Evolutionary conservation across 768 basidiomycete species (phyloP), one percentile per base, ranked within the genome.

Genomic region (Collybia sp.): DNA sequence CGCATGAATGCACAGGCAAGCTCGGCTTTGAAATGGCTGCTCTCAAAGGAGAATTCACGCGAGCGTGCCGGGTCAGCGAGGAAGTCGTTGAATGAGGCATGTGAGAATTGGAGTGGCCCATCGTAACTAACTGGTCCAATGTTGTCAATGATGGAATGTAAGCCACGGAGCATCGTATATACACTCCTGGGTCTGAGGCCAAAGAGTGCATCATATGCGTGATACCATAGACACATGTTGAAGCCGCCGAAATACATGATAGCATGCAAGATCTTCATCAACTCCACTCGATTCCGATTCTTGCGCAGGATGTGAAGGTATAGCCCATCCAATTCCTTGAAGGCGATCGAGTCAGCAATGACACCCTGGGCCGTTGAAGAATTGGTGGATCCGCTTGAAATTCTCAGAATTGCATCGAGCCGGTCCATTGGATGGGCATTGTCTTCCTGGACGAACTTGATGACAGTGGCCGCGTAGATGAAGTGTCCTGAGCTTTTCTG

Each of bases 21-120:
- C 8, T 25, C 25, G 8, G 25, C 25, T 4, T 25, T 25, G 25
- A 25, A 8, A 25, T 25, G 25, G 25, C 25, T 25, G 8, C 4
- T 25, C 3, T 48, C 35, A 15, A 52, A 18, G 19, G 39, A 45
- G 18, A 36, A 32, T 39, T 42, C 37, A 20, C 38, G 16, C 2
- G 39, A 19, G 17, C 50, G 43, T 38, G 34, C 18, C 2, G 35
- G 12, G 38, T 49, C 44, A 2, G 34, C 46, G 17, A 52, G n/a
- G 20, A 43, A 52, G 36, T 52, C 47, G 10, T 45, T 44, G 44
- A 52, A 52, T 4, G 51, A 52, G 19, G 47, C 40, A 25, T 52
- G 51, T 12, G 45, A 40, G 2, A 42, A 40, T 8, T 44, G 49
- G 20, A 44, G 37, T 8, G 35, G 35, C 12, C 38, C 48, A n/a